phyloP scores from a whole-genome alignment of 2,329 filamentous ascomycete genomes.

The Claviceps sp. region DNA sequence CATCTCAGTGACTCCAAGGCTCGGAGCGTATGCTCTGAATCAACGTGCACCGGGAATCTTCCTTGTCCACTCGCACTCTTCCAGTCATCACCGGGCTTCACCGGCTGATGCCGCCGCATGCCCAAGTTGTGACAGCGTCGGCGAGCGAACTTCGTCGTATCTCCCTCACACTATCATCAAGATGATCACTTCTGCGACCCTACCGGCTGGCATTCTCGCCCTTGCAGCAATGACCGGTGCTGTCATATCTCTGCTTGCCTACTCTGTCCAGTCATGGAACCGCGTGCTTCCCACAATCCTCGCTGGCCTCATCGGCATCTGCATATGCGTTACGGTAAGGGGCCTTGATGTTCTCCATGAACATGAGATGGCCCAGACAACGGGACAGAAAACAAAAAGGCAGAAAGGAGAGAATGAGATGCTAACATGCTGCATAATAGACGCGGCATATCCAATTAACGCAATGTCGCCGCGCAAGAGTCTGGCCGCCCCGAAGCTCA shows the following conservation, averaged over 20 bases:
- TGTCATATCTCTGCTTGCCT: neutral
- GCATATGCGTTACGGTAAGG: constrained; percentile 20
- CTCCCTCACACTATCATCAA: neutral
- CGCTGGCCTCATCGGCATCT: constrained; percentile 9
- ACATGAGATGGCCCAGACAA: neutral
- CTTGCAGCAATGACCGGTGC: neutral
- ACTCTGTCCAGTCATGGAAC: neutral
- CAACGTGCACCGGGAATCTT: neutral
- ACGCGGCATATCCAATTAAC: constrained; percentile 18
- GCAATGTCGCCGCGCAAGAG: constrained; percentile 9
- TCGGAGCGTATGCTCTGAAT: neutral
- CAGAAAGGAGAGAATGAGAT: neutral
- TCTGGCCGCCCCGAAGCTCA: constrained; percentile 5
- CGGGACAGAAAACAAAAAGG: neutral
- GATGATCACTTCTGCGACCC: neutral
- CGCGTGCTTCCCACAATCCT: constrained; percentile 7
- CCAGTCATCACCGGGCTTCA: neutral
- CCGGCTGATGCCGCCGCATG: neutral
- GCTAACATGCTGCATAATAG: constrained; percentile 7
- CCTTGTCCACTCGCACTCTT: neutral
- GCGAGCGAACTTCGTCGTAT: neutral
- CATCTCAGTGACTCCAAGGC: neutral
- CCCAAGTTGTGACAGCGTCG: neutral
- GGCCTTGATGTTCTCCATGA: neutral
- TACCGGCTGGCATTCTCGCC: neutral